Percentiles rank a stretch among this genome's conserved stretches.
Evolutionary conservation across 169 alveolate species (phyloP).

Genomic region (Eimeria zaria): DNA sequence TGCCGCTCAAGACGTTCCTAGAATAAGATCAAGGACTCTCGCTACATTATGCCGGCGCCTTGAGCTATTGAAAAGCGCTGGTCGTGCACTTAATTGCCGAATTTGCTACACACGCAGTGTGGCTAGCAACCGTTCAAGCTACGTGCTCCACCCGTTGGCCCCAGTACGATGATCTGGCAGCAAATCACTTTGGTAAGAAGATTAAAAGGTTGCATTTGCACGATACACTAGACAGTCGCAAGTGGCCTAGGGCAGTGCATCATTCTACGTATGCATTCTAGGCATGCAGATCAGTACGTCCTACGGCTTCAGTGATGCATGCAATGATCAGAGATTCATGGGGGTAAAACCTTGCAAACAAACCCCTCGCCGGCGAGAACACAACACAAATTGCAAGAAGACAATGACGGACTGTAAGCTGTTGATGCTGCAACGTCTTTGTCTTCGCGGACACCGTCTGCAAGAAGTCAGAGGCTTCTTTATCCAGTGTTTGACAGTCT

Average conservation of each 20-base stretch:
- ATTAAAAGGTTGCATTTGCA: background rate
- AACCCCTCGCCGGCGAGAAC: background rate
- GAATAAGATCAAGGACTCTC: too few relatives aligned
- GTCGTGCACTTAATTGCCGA: background rate
- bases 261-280: background rate
- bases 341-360: background rate
- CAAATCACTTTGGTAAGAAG: background rate
- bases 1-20: too few relatives aligned
- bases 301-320: background rate
- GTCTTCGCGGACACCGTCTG: constrained; percentile 3
- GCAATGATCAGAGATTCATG: background rate
- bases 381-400: background rate
- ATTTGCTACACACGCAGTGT: background rate
- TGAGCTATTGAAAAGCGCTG: background rate
- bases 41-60: too few relatives aligned
- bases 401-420: constrained; percentile 2
- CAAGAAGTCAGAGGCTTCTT: background rate
- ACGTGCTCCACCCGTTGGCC: background rate
- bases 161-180: background rate
- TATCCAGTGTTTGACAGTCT: constrained; percentile 39
- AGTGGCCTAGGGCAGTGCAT: background rate
- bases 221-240: background rate
- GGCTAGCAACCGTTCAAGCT: background rate
- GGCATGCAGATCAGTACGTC: background rate
- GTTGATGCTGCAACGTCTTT: background rate